Evolutionary conservation across 768 basidiomycete genomes (phyloP), one percentile per base, ranked within the genome.

Genomic region (Crassisporium funariophilum): DNA sequence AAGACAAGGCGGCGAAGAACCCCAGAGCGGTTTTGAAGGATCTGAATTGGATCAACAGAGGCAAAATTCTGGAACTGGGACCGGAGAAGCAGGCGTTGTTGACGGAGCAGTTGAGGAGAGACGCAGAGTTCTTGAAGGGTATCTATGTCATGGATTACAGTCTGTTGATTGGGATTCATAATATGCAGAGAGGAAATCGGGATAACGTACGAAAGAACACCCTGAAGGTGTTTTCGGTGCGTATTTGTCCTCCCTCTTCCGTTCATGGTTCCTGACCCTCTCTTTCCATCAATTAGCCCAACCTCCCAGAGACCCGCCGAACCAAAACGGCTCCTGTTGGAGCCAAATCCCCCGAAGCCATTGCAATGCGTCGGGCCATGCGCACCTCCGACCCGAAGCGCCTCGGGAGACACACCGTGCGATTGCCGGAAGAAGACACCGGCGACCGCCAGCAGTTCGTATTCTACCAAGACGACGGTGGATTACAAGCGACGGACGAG

Each of bases 381-480:
- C 85, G 89, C 8, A 74, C 81, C 22, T 89, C 89, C 1, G 91
- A 94, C 59, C 86, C 84, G 0, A 84, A 90, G 54, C 77, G 79
- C 2, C 71, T 94, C 1, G 84, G 79, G 6, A 64, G 65, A 31
- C 49, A 55, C 24, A 63, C 51, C 1, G 67, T 82, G 24, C 71
- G 78, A 45, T 72, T 85, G 21, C 86, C 82, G 0, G 86, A 86
- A 58, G 69, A 79, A 59, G 78, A 88, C 59, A 75, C 78, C 1
- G 79, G 82, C 25, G 82, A 88, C 47, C 70, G 81, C 12, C 75
- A 83, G 24, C 81, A 90, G 47, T 92, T 95, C 62, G 66, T 98
- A 20, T 99, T 99, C 68, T 98, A 97, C 62, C 91, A 95, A 58
- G 95, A 99, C 61, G 97, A 98, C 57, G 94, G 94, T 10, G 97